phyloP scores from a whole-genome alignment of 1,284 basidiomycete species.

The Rhodotorula sp. region DNA sequence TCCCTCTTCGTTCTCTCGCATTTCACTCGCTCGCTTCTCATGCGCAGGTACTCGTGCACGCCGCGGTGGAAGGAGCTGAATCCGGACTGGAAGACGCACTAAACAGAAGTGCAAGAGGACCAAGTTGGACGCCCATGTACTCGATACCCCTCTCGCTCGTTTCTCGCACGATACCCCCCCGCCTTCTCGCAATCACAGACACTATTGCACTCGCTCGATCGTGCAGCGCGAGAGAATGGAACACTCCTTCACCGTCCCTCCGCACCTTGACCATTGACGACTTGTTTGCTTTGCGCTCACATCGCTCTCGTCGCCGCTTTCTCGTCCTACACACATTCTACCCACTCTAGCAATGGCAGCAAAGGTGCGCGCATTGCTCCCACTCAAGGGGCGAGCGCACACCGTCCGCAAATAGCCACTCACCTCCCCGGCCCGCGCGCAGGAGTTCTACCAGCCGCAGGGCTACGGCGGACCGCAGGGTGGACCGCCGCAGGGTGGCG shows the following conservation, averaged over 20 bases:
- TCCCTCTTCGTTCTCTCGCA: no score
- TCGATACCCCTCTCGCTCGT: no score
- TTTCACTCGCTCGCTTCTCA: no score
- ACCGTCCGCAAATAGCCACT: background rate
- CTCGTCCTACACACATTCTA: no score
- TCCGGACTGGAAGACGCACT: background rate
- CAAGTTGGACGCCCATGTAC: no score
- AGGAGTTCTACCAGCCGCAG: conserved; percentile 10
- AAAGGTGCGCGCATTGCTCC: background rate
- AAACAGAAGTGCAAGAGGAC: no score
- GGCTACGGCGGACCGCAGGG: background rate
- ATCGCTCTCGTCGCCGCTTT: background rate
- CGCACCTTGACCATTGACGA: background rate
- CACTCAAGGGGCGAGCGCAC: background rate
- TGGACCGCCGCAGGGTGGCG: no score
- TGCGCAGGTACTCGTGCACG: conserved; percentile 20
- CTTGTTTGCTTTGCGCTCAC: no score
- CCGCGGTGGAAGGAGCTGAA: conserved; percentile 3
- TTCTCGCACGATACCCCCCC: no score
- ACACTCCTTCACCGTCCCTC: no score
- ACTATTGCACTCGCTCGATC: background rate
- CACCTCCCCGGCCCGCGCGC: background rate
- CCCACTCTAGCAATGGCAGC: background rate
- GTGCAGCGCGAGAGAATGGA: no score
- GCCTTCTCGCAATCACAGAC: no score